These are phyloP conservation scores for Salix purpurea DNA, from an alignment of 345 rosid genomes.

Conservation along the genomic window DNA sequence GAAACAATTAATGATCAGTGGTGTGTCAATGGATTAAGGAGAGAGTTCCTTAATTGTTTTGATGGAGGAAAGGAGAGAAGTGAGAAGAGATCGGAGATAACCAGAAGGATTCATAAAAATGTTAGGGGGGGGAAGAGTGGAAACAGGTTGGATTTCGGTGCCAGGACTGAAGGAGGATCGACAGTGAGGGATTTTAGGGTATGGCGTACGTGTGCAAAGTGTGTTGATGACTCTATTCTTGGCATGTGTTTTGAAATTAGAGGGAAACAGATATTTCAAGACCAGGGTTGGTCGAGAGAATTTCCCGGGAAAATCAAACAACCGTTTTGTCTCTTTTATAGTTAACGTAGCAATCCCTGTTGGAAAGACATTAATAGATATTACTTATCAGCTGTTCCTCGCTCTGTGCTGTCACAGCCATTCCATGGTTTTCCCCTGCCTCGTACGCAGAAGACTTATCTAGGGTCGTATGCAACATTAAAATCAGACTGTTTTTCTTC, in stretches of 20 bases:
- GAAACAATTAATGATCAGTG: background rate
- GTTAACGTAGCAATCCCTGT: background rate
- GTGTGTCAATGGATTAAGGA: background rate
- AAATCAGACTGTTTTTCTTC: background rate
- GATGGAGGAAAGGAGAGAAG: conserved; percentile 3
- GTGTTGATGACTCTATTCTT: conserved; percentile 10
- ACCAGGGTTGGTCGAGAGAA: conserved; percentile 4
- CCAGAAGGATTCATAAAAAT: background rate
- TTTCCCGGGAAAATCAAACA: conserved; percentile 6
- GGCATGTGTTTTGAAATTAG: background rate
- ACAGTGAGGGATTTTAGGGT: conserved; percentile 21
- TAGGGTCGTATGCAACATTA: background rate
- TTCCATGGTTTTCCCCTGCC: background rate
- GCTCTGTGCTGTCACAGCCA: background rate
- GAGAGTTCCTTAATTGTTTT: background rate
- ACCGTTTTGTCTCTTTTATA: background rate
- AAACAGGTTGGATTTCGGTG: conserved; percentile 23
- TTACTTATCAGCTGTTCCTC: background rate
- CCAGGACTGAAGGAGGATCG: conserved; percentile 3
- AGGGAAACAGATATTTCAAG: background rate
- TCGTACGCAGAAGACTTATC: background rate
- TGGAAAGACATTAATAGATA: background rate
- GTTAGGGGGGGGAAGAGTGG: conserved; percentile 8
- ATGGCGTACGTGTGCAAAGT: background rate
- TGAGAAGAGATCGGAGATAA: conserved; percentile 22